Base-by-base conservation (phyloP, 345 rosid genomes). In the Salix purpurea region DNA sequence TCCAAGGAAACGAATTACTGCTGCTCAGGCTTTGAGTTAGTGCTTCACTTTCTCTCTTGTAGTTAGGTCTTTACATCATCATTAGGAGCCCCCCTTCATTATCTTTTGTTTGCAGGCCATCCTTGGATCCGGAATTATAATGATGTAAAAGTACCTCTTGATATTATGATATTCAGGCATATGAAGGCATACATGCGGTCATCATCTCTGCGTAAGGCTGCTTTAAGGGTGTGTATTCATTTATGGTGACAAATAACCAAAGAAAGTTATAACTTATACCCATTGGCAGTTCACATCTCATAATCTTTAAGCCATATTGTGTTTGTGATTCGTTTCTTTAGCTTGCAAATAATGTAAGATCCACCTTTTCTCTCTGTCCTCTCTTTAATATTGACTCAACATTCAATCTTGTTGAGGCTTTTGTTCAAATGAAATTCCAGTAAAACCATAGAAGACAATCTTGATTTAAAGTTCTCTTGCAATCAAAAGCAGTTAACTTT, bases 11-110 rank as follows among this genome's bases (percentile, higher is more conserved):
- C 83, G 99, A 81, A 90, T 92, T 93, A 87, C 97, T 64, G 97
- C 99, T 61, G 93, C 94, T 81, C 98, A 96, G 85, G 99, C 98
- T 74, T 79, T 96, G 71, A 77, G 99, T 96, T 69, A 85, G 97
- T 86, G 75, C 81, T 54, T 81, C 2, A 16, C 19, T 75, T 65
- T 77, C 72, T 81, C 78, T 77, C 71, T 24, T 64, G 19, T 66
- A 42, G 34, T 81, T 68, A 37, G 40, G 74, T 81, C 46, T 66
- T 74, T 50, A 26, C 14, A 65, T 52, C 54, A 11, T 70, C 44
- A 48, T 74, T 81, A 70, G 71, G 50, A 78, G 44, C 75, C 71
- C 64, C 72, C 76, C 4, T 8, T 70, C 10, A 65, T 46, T 24
- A 67, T 71, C 10, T 78, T 44, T 30, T 36, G 19, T 83, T 75